These are phyloP conservation scores for Phaeophleospora eucalypticola DNA, from an alignment of 2,329 filamentous ascomycete genomes.

Conservation along the genomic window DNA sequence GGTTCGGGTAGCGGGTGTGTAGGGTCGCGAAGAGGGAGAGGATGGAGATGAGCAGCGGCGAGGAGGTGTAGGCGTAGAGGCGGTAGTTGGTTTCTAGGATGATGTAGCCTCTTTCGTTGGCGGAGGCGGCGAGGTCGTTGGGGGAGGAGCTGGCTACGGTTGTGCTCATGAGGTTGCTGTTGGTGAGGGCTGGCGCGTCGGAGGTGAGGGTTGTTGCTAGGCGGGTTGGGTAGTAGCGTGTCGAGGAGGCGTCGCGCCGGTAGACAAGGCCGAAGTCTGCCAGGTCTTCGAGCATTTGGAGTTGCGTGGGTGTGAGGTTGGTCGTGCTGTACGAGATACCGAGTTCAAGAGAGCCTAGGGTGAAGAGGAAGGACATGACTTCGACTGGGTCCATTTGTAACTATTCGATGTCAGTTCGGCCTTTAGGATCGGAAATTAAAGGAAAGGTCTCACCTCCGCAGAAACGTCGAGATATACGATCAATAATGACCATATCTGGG, in stretches of 20 bases:
- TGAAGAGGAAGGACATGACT: constrained; percentile 92
- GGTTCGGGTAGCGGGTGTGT: constrained; percentile 86
- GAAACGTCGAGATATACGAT: constrained; percentile 92
- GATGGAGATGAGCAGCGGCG: constrained; percentile 89
- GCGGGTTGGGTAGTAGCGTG: constrained; percentile 78
- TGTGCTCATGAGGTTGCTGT: constrained; percentile 61
- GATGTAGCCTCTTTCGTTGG: constrained; percentile 69
- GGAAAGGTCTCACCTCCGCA: too few species aligned
- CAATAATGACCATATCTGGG: constrained; percentile 92
- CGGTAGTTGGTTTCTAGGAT: constrained; percentile 98
- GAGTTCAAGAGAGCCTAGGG: constrained; percentile 87
- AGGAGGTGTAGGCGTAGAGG: constrained; percentile 93
- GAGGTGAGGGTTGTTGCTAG: constrained; percentile 88
- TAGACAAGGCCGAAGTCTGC: constrained; percentile 92
- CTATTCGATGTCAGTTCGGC: too few species aligned
- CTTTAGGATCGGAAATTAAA: too few species aligned
- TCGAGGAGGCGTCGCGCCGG: constrained; percentile 42
- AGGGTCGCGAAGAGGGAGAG: constrained; percentile 85
- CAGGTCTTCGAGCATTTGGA: constrained; percentile 84
- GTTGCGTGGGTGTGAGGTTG: constrained; percentile 74
- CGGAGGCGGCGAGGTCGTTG: constrained; percentile 30
- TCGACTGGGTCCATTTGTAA: constrained; percentile 89
- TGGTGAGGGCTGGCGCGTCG: constrained; percentile 68
- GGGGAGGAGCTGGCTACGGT: constrained; percentile 46
- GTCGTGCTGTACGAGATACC: constrained; percentile 86